Evolutionary conservation across 441 rosid genomes (phyloP), one percentile per base, ranked within the genome.

Genomic region (Populus hybrid): DNA sequence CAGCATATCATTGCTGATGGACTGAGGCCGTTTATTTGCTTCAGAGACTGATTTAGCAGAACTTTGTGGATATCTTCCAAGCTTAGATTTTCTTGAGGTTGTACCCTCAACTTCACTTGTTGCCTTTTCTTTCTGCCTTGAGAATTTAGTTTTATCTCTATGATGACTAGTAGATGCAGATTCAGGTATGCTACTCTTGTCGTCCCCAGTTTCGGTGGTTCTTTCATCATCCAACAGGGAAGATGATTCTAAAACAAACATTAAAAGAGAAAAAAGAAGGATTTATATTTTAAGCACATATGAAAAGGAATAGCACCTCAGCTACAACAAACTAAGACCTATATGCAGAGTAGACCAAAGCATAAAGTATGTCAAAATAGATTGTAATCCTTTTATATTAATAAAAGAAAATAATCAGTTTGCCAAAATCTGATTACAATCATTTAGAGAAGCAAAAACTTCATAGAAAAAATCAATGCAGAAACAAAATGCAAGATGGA

Each of bases 151-250:
- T 65, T 82, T 90, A 72, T 81, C 92, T 76, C 83, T 76, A 59
- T 70, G 81, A 81, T 82, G 85, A 80, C 85, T 77, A 67, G 80
- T 78, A 69, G 85, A 88, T 63, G 88, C 75, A 66, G 86, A 85
- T 85, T 92, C 93, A 42, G 83, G 90, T 38, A 82, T 80, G 50
- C 83, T 73, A 77, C 85, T 82, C 80, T 84, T 91, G 73, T 83
- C 91, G 75, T 88, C 92, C 69, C 79, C 71, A 74, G 86, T 88
- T 72, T 67, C 73, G 12, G 77, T 74, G 28, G 74, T 79, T 84
- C 81, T 87, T 77, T 90, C 94, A 80, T 88, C 95, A 82, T 88
- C 88, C 82, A 89, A 83, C 77, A 83, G 92, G 74, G 79, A 85
- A 76, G 92, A 84, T 80, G 90, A 87, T 86, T 94, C 97, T 92